Percentiles rank a stretch among this genome's conserved stretches.
Conservation (phyloP, 78 protist species). For the Paratrimastix pyriformis region DNA sequence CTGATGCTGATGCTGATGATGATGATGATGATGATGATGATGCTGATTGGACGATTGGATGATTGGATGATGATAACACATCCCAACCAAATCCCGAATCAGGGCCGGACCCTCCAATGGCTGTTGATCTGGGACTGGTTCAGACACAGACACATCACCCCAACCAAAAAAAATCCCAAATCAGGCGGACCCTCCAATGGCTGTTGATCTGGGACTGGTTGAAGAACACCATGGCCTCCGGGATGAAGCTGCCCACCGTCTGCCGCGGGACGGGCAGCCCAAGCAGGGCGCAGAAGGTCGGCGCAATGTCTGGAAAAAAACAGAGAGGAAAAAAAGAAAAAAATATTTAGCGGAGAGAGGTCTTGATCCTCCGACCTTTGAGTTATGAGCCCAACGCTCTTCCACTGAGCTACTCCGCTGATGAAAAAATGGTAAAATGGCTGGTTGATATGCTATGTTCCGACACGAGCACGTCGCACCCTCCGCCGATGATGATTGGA, state of each 20-base stretch:
- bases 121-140: neutral
- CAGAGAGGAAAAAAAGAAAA: no score
- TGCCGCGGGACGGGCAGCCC: constrained; percentile 22
- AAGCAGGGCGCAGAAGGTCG: constrained; percentile 5
- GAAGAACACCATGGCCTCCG: neutral
- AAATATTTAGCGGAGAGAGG: no score
- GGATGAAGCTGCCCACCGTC: neutral
- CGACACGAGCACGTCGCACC: no score
- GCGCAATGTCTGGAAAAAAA: constrained; percentile 17
- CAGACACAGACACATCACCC: neutral
- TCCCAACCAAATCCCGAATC: neutral
- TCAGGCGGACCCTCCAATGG: neutral
- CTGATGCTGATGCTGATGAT: no score
- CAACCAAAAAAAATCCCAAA: neutral
- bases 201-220: neutral
- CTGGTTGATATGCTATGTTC: neutral
- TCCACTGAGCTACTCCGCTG: no score
- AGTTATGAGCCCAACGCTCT: no score
- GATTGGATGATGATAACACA: no score
- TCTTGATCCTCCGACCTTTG: no score
- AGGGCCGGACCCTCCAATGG: neutral
- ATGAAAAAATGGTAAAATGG: neutral
- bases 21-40: no score
- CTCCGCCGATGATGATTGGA: no score
- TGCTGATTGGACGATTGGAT: no score